Evolutionary conservation across 2,329 filamentous ascomycete genomes (phyloP).

Genomic region (Pseudogymnoascus sp.): DNA sequence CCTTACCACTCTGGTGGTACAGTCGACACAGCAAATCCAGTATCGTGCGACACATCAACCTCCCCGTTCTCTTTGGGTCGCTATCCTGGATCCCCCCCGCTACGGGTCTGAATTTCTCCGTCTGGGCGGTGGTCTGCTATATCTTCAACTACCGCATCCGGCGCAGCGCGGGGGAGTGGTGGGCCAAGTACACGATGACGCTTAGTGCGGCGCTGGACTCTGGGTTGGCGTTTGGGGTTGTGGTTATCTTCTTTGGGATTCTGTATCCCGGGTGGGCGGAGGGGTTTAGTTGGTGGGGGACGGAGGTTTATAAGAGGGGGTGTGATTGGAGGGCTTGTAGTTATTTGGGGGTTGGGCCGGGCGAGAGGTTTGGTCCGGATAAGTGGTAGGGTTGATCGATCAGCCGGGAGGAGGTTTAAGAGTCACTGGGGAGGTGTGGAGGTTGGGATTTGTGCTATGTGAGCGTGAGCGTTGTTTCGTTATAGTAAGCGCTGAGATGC

Average conservation of each 20-base stretch:
- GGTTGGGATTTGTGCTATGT: no score
- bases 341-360: slow-evolving; percentile 56
- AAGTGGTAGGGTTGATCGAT: no score
- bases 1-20: slow-evolving; percentile 67
- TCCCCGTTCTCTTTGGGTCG: slow-evolving; percentile 75
- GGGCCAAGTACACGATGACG: slow-evolving; percentile 89
- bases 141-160: slow-evolving; percentile 73
- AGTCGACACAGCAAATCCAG: slow-evolving; percentile 39
- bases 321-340: slow-evolving; percentile 80
- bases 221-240: slow-evolving; percentile 71
- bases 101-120: slow-evolving; percentile 77
- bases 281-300: slow-evolving; percentile 79
- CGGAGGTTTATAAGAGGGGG: slow-evolving; percentile 73
- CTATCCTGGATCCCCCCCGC: slow-evolving; percentile 83
- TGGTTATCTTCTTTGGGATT: slow-evolving; percentile 79
- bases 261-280: slow-evolving; percentile 72
- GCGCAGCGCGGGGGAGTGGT: slow-evolving; percentile 65
- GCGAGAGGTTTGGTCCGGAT: slow-evolving; percentile 58
- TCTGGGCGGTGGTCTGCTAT: slow-evolving; percentile 80
- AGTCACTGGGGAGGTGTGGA: no score
- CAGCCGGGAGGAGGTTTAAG: no score
- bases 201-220: slow-evolving; percentile 76
- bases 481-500: no score
- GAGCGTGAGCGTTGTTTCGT: no score
- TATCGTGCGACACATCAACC: slow-evolving; percentile 67